Conservation (phyloP, 768 basidiomycete genomes). For the Lactarius tabidus region DNA sequence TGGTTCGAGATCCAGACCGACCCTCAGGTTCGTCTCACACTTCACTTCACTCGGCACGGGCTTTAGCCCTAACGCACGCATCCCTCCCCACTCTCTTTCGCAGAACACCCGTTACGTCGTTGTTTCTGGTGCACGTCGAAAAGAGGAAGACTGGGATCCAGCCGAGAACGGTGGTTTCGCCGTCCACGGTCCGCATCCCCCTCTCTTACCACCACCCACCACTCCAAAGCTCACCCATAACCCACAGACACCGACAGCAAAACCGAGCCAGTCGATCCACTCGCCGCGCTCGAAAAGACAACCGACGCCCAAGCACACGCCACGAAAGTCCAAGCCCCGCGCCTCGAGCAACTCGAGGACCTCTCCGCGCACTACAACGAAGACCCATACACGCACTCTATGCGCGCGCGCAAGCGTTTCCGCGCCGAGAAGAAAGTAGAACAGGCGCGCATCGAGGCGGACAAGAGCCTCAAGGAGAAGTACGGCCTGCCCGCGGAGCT, state of each 20-base stretch:
- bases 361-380: slow-evolving; percentile 74
- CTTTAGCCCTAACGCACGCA: neutral
- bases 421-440: slow-evolving; percentile 84
- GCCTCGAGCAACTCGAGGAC: slow-evolving; percentile 73
- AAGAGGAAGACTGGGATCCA: slow-evolving; percentile 96
- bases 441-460: slow-evolving; percentile 58
- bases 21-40: slow-evolving; percentile 63
- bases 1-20: slow-evolving; percentile 99
- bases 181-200: slow-evolving; percentile 59
- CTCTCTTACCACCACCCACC: neutral
- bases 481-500: slow-evolving; percentile 76
- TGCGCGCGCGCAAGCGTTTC: slow-evolving; percentile 73
- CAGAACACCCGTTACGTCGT: slow-evolving; percentile 97
- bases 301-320: slow-evolving; percentile 68
- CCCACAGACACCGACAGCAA: slow-evolving; percentile 73
- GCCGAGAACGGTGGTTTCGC: slow-evolving; percentile 94
- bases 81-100: neutral
- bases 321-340: slow-evolving; percentile 71
- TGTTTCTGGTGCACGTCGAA: slow-evolving; percentile 85
- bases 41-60: neutral
- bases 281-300: slow-evolving; percentile 86
- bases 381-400: slow-evolving; percentile 84
- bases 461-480: slow-evolving; percentile 65
- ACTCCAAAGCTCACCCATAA: neutral
- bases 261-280: slow-evolving; percentile 67